phyloP scores from a whole-genome alignment of 176 grass and related monocot species.

The Triticum turgidum region DNA sequence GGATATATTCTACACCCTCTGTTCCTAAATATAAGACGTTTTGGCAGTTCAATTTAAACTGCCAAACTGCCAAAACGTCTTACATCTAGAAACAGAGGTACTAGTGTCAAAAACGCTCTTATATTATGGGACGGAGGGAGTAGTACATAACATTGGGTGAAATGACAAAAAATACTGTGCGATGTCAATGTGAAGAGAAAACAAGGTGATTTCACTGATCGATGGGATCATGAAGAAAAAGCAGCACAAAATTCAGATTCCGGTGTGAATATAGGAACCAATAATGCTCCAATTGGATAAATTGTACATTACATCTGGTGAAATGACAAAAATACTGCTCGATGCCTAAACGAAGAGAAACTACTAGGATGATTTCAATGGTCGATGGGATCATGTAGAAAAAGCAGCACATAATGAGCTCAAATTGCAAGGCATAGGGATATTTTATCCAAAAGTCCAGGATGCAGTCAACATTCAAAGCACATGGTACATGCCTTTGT shows the following conservation, averaged over 20 bases:
- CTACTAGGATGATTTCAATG: slow-evolving; percentile 5
- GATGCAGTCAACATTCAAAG: slow-evolving; percentile 35
- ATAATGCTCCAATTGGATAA: not conserved
- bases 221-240: slow-evolving; percentile 11
- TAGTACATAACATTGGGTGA: too few species aligned
- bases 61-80: too few species aligned
- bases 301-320: too few species aligned
- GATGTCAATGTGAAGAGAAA: not conserved
- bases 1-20: not conserved
- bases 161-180: too few species aligned
- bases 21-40: too few species aligned
- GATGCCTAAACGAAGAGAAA: not conserved
- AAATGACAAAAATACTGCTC: not conserved
- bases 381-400: slow-evolving; percentile 2
- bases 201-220: not conserved
- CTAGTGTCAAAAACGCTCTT: too few species aligned
- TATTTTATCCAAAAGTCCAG: slow-evolving; percentile 9
- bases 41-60: too few species aligned
- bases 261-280: not conserved
- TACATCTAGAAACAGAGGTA: too few species aligned
- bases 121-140: too few species aligned
- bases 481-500: slow-evolving; percentile 32
- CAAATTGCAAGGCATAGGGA: slow-evolving; percentile 29
- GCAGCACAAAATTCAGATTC: not conserved
- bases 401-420: not conserved